Base-by-base conservation (phyloP, 1,284 basidiomycete species). In the Laetiporus sulphureus region DNA sequence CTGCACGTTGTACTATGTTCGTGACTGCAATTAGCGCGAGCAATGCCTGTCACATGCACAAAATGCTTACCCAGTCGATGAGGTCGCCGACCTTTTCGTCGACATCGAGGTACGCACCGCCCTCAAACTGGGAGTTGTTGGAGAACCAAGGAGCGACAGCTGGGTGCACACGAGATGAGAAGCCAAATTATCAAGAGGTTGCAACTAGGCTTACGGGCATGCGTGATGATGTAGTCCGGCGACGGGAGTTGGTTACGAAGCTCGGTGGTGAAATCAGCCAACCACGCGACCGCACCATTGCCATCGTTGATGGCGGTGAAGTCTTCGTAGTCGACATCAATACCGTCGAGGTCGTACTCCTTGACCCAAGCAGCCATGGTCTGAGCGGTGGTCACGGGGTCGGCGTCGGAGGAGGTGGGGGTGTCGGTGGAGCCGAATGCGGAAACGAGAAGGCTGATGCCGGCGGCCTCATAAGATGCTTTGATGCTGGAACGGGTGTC, bases 261-360 rank as follows among this genome's bases (percentile, higher is more conserved):
- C 45, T 61, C 56, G 40, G 50, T 58, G 23, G 73, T 75, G 53
- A 74, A 69, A 3, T 59, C 60, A 21, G 66, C 62, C 1, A 75
- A 46, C 69, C 69, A 69, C 59, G 68, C 66, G 21, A 68, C 66
- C 5, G 45, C 47, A 25, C 68, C 65, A 41, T 56, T 53, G n/a
- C 62, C 59, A 24, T 51, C 55, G 47, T 73, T 58, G 55, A 75
- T 63, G 3, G 70, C 69, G 36, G 56, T 60, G 46, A 73, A 67
- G 53, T 76, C 73, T 73, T 77, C 74, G 42, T 73, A 78, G 55
- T 79, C 76, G 31, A 79, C 66, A 38, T 79, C 77, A 30, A 79
- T 58, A 27, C 76, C 78, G 47, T 79, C 69, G 13, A 79, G 56
- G 18, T 64, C 62, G 48, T 69, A 72, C 36, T 71, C 41, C 45